Base-by-base conservation (phyloP, 495 filamentous ascomycete species). In the Glonium stellatum region DNA sequence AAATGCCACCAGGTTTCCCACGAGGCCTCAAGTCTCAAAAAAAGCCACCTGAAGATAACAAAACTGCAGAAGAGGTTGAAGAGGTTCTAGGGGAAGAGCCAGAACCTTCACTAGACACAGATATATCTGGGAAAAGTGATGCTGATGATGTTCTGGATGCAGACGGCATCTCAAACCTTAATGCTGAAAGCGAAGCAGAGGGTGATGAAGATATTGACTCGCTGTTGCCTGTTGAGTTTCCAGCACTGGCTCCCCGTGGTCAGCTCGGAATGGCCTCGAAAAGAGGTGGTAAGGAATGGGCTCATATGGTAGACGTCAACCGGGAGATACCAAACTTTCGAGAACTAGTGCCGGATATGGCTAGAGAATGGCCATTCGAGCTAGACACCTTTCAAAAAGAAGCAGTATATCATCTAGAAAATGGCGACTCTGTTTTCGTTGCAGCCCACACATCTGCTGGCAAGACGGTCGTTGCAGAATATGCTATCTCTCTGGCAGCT, bases 351-450 rank as follows among this genome's bases (percentile, higher is more conserved):
- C 93, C 95, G 0, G 87, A 96, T 63, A 96, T 96, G 90, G 93
- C 93, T 3, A 82, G 86, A 57, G 88, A 90, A 65, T 98, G 90
- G 90, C 90, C 91, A 6, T 98, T 98, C 61, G 93, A 98, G 70
- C 82, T 97, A 18, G 93, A 98, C 65, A 96, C 87, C 0, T 98
- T 98, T 75, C 93, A 98, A 67, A 98, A 97, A 69, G 93, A 98
- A 73, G 93, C 93, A 12, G 87, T 98, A 10, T 98, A 97, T 69
- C 95, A 98, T 74, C 82, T 98, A 15, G 93, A 98, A 69, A 88
- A 87, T 66, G 92, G 92, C 21, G 93, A 98, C 69, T 97, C 93
- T 0, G 93, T 98, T 41, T 98, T 98, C 68, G 95, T 98, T 27
- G 93, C 95, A n/a, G 93, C 93, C 4, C 93, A 98, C 71, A 98